Evolutionary conservation across 2,329 filamentous ascomycete species (phyloP).

Genomic region (Penicillium griseofulvum): DNA sequence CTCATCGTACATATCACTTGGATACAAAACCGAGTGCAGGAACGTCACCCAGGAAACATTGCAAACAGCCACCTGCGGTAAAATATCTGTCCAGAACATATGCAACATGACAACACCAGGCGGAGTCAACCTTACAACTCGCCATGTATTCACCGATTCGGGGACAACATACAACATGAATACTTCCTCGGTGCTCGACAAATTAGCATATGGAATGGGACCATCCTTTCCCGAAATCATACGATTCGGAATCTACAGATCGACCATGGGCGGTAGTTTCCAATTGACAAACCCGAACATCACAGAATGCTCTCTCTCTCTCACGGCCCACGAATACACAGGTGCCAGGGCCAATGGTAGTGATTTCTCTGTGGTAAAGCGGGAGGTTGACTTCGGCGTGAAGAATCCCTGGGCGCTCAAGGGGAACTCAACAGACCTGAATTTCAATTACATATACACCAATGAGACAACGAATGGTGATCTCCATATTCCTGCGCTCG

Average conservation of each 20-base stretch:
- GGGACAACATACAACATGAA: slow-evolving; percentile 12
- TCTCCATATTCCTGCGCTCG: slow-evolving; percentile 8
- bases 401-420: slow-evolving; percentile 8
- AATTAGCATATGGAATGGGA: neutral
- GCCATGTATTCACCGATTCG: neutral
- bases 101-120: slow-evolving; percentile 16
- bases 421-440: neutral
- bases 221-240: slow-evolving; percentile 12
- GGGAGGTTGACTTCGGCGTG: slow-evolving; percentile 12
- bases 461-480: slow-evolving; percentile 1
- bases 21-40: slow-evolving; percentile 12
- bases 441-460: neutral
- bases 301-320: slow-evolving; percentile 13
- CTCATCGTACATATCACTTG: slow-evolving; percentile 14
- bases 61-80: slow-evolving; percentile 6
- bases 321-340: slow-evolving; percentile 14
- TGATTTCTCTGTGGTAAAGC: slow-evolving; percentile 7
- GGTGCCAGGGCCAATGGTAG: slow-evolving; percentile 10
- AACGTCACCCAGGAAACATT: slow-evolving; percentile 16
- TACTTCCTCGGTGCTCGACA: neutral
- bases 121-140: slow-evolving; percentile 6
- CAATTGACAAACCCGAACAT: slow-evolving; percentile 5
- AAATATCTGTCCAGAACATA: neutral
- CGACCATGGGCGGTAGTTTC: slow-evolving; percentile 6
- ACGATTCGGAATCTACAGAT: slow-evolving; percentile 13